Percentiles rank a stretch among this genome's conserved stretches.
phyloP scores from a whole-genome alignment of 1,284 basidiomycete genomes.

The Ustilago hordei region DNA sequence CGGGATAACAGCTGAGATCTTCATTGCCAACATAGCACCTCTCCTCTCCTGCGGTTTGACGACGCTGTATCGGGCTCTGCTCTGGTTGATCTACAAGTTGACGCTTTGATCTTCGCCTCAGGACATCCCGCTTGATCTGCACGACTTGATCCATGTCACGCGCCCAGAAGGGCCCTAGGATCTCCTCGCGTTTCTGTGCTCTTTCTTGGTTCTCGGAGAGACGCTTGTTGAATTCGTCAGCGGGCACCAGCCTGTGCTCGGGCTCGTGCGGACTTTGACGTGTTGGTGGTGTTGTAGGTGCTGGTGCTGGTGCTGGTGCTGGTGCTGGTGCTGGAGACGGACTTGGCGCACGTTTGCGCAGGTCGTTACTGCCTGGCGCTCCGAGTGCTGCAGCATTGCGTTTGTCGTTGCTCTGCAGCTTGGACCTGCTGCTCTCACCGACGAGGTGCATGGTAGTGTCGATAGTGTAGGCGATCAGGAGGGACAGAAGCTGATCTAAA shows the following conservation, averaged over 20 bases:
- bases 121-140: conserved; percentile 32
- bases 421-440: conserved; percentile 41
- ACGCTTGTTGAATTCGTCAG: conserved; percentile 27
- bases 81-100: conserved; percentile 3
- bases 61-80: conserved; percentile 20
- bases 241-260: conserved; percentile 27
- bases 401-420: conserved; percentile 18
- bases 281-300: conserved; percentile 41
- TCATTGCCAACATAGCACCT: conserved; percentile 60
- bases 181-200: conserved; percentile 23
- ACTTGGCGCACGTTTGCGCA: conserved; percentile 24
- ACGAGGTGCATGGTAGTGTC: conserved; percentile 29
- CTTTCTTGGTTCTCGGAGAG: conserved; percentile 8
- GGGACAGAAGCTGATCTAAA: neutral
- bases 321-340: conserved; percentile 37
- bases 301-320: conserved; percentile 28
- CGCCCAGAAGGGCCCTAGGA: conserved; percentile 53
- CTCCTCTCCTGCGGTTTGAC: conserved; percentile 54
- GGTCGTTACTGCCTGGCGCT: neutral
- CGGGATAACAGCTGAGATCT: conserved; percentile 63
- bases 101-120: conserved; percentile 6
- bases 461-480: neutral
- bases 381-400: conserved; percentile 2
- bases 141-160: conserved; percentile 39
- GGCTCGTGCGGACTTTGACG: conserved; percentile 35